phyloP scores from a whole-genome alignment of 179 eudicot species.

The Spergularia azorica region DNA sequence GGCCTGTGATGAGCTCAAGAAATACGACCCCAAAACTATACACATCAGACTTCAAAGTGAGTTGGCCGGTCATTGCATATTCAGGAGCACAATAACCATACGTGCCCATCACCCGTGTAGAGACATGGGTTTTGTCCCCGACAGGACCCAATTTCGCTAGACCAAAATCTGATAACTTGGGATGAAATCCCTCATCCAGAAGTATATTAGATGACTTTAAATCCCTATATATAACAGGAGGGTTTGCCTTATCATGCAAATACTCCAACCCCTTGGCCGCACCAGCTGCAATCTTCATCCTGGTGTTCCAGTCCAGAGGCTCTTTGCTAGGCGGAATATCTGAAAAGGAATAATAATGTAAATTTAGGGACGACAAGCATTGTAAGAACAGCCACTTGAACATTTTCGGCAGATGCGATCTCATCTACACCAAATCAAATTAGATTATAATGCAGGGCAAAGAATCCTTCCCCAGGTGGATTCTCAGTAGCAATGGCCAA shows the following conservation, averaged over 20 bases:
- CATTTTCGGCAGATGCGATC: not conserved
- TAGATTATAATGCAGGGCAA: not conserved
- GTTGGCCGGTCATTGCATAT: constrained; percentile 95
- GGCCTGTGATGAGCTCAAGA: constrained; percentile 89
- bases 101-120: constrained; percentile 93
- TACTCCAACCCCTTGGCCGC: constrained; percentile 95
- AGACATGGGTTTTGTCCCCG: constrained; percentile 95
- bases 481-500: too few relatives aligned
- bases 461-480: too few relatives aligned
- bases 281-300: constrained; percentile 98
- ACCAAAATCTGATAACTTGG: constrained; percentile 92
- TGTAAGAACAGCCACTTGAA: not conserved
- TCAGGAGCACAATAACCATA: constrained; percentile 97
- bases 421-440: not conserved
- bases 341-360: constrained; percentile 23
- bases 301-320: constrained; percentile 92
- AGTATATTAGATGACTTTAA: constrained; percentile 90
- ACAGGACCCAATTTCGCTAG: constrained; percentile 88
- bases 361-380: not conserved
- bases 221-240: constrained; percentile 91
- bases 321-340: constrained; percentile 72
- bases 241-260: constrained; percentile 90
- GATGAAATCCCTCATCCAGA: constrained; percentile 75
- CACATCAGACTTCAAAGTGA: constrained; percentile 87
- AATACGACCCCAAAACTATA: constrained; percentile 95